These are phyloP conservation scores for Macrophomina pseudophaseolina DNA, from an alignment of 2,329 filamentous ascomycete genomes.

Conservation along the genomic window DNA sequence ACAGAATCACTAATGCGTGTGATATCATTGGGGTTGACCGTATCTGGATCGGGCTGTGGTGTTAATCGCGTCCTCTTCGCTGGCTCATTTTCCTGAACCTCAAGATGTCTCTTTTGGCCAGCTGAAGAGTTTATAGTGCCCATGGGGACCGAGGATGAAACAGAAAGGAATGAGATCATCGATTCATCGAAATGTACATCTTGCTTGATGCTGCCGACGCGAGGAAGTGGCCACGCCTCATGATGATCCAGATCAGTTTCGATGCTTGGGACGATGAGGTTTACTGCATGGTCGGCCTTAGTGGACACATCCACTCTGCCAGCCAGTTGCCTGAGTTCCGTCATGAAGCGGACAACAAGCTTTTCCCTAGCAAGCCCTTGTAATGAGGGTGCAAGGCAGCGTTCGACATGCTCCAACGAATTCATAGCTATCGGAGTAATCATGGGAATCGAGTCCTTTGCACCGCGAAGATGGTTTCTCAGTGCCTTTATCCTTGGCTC, in stretches of 20 bases:
- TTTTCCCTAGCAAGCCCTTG: slow-evolving; percentile 33
- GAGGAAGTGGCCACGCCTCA: slow-evolving; percentile 30
- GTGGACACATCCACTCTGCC: slow-evolving; percentile 40
- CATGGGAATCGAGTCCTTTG: slow-evolving; percentile 34
- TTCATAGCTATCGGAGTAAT: slow-evolving; percentile 48
- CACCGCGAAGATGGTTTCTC: slow-evolving; percentile 1
- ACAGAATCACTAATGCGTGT: slow-evolving; percentile 18
- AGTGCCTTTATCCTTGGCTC: slow-evolving; percentile 2
- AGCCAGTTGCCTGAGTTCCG: slow-evolving; percentile 41
- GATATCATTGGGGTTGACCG: slow-evolving; percentile 10
- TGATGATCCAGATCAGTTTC: slow-evolving; percentile 24
- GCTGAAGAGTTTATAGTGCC: background rate
- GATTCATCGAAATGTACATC: slow-evolving; percentile 13
- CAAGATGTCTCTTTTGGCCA: slow-evolving; percentile 31
- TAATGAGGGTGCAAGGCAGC: slow-evolving; percentile 37
- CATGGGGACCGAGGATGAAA: slow-evolving; percentile 1
- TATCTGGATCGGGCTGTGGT: slow-evolving; percentile 17
- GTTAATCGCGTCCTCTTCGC: slow-evolving; percentile 35
- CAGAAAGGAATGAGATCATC: slow-evolving; percentile 5
- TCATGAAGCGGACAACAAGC: slow-evolving; percentile 44
- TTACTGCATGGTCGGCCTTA: slow-evolving; percentile 34
- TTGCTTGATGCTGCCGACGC: slow-evolving; percentile 2
- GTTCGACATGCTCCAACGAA: slow-evolving; percentile 52
- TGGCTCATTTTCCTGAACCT: slow-evolving; percentile 25
- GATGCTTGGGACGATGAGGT: slow-evolving; percentile 37